phyloP scores from a whole-genome alignment of 192 early-diverging fungal genomes.

The Coemansia sp. region DNA sequence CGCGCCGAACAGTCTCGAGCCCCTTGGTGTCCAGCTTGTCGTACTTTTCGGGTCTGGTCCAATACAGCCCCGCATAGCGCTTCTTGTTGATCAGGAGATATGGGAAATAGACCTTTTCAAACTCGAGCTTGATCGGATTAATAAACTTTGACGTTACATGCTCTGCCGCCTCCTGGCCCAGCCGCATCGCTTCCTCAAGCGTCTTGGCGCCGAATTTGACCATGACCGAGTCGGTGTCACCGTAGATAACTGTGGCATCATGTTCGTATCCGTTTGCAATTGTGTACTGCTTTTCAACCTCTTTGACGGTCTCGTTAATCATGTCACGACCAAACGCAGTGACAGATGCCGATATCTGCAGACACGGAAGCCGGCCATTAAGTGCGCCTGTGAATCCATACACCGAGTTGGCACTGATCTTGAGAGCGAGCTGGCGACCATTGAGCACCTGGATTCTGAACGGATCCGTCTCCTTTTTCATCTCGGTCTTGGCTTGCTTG shows the following conservation, averaged over 20 bases:
- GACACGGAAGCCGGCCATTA: conserved; percentile 85
- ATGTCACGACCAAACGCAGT: conserved; percentile 95
- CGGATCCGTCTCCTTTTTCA: conserved; percentile 96
- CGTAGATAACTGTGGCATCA: conserved; percentile 93
- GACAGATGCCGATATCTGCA: conserved; percentile 91
- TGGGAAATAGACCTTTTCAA: conserved; percentile 98
- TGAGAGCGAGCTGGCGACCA: conserved; percentile 93
- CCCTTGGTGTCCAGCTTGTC: conserved; percentile 98
- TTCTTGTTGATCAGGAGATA: conserved; percentile 99
- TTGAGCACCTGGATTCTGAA: conserved; percentile 93
- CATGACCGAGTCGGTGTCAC: conserved; percentile 99
- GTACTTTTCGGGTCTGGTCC: conserved; percentile 90
- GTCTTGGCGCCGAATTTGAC: conserved; percentile 88
- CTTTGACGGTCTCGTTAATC: conserved; percentile 87
- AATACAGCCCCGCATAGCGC: conserved; percentile 95
- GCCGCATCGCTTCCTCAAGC: conserved; percentile 82
- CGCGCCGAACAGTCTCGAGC: conserved; percentile 96
- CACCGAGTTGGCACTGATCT: conserved; percentile 95
- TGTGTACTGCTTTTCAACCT: conserved; percentile 80
- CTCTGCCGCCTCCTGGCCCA: conserved; percentile 83
- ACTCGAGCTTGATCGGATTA: conserved; percentile 96
- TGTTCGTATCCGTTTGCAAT: conserved; percentile 84
- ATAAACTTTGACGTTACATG: conserved; percentile 85
- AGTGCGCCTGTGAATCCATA: conserved; percentile 97
- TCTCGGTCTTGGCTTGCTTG: conserved; percentile 87